Conservation (phyloP, 495 filamentous ascomycete genomes). For the Aspergillus incahuasiensis region DNA sequence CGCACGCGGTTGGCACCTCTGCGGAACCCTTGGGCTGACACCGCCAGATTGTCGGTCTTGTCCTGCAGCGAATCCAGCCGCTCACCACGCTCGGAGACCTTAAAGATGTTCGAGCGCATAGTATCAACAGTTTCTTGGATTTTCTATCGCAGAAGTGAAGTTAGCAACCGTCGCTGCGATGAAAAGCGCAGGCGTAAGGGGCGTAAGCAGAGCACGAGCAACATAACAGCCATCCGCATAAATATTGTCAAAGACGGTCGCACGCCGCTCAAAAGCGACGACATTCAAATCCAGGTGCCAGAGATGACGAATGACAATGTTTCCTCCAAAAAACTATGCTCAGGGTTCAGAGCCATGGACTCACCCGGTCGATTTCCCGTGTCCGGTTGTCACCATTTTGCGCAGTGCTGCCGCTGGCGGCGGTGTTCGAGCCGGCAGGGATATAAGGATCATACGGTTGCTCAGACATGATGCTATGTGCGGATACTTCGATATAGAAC, state of each 20-base stretch:
- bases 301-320: background rate
- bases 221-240: background rate
- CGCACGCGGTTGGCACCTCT: constrained; percentile 91
- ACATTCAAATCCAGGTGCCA: background rate
- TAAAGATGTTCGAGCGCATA: constrained; percentile 93
- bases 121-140: constrained; percentile 90
- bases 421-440: constrained; percentile 55
- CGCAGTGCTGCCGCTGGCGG: constrained; percentile 41
- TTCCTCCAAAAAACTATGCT: background rate
- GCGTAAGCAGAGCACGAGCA: background rate
- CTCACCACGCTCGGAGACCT: constrained; percentile 86
- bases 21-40: constrained; percentile 88
- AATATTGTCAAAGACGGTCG: background rate
- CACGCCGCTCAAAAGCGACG: background rate
- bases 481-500: constrained; percentile 16
- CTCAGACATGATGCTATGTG: constrained; percentile 58
- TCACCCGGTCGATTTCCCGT: constrained; percentile 74
- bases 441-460: constrained; percentile 91
- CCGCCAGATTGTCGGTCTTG: constrained; percentile 91
- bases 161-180: constrained; percentile 14
- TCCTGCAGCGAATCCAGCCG: constrained; percentile 85
- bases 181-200: background rate
- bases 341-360: constrained; percentile 23
- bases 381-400: constrained; percentile 62
- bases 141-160: constrained; percentile 57